Evolutionary conservation across 2,329 filamentous ascomycete species (phyloP), one percentile per base, ranked within the genome.

Genomic region (Aureobasidium zeae): DNA sequence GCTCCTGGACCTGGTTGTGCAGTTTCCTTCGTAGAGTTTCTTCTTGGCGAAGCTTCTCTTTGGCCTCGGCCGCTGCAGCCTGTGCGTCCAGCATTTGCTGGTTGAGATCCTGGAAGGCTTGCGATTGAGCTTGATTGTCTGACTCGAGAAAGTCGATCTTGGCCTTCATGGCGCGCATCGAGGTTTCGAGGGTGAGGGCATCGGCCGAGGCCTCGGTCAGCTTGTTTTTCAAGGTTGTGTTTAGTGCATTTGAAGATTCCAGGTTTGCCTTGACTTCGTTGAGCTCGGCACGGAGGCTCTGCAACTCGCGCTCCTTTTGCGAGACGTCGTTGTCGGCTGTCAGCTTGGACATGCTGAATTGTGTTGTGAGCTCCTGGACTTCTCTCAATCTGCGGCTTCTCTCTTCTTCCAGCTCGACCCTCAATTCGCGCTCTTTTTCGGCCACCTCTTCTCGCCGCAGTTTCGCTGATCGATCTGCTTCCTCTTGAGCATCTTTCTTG

Each of bases 1-100:
- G 76, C 58, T 98, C 91, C 61, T 98, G 87, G 34, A 98, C 89
- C 61, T 94, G 91, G 64, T 96, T 96, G 69, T 96, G 94, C 0
- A 98, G 74, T 53, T 93, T 89, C 16, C 91, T 77, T 11, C 91
- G 79, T 38, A 94, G 71, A 1, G 85, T 91, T 64, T 98, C 91
- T 59, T 96, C 91, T 55, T 82, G 86, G 50, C 91, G 81, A 20
- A 98, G 71, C 58, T 91, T 94, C 51, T 86, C 78, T 45, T 83
- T 79, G 1, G 84, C 79, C 25, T 76, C 72, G 21, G 83, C 78
- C 1, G 82, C 84, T 15, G 74, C 67, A 11, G 74, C 73, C 17
- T 86, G 64, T 0, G 88, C 87, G 34, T 91, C 82, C 56, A 86
- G 82, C 56, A 94, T 78, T 41, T 81, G 74, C 31, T 81, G 72